A percentile compares a stretch with the other conserved stretches of the same genome.
These are phyloP conservation scores for Saccharomycopsis fermentans DNA, from an alignment of 805 yeast genomes.

Conservation along the genomic window DNA sequence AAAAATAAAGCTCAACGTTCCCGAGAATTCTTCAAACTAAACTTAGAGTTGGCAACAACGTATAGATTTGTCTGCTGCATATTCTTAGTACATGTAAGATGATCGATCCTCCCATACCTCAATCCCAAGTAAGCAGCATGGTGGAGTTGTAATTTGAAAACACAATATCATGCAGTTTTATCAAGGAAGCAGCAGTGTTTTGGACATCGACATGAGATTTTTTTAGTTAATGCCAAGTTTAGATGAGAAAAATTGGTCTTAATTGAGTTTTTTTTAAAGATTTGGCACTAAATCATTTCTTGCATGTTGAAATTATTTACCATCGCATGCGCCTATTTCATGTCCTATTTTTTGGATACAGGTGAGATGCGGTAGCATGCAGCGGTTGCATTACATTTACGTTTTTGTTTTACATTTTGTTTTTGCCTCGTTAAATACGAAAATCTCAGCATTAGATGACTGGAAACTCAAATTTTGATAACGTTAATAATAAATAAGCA, in stretches of 20 bases:
- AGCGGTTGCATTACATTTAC: not conserved
- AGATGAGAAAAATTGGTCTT: not conserved
- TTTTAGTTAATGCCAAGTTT: not conserved
- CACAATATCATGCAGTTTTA: too few relatives aligned
- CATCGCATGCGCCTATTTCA: not conserved
- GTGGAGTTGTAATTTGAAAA: not conserved
- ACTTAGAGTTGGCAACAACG: too few relatives aligned
- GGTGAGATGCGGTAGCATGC: not conserved
- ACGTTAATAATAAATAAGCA: not conserved
- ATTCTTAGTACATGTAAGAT: too few relatives aligned
- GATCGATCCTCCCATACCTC: not conserved
- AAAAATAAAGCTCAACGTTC: too few relatives aligned
- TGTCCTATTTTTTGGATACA: not conserved
- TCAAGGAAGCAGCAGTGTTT: too few relatives aligned
- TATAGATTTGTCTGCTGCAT: too few relatives aligned
- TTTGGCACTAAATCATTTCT: not conserved
- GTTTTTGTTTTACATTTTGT: not conserved
- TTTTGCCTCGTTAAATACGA: not conserved
- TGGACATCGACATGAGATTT: too few relatives aligned
- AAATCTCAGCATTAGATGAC: not conserved
- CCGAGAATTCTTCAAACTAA: too few relatives aligned
- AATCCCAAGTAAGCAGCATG: not conserved
- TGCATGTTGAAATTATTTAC: not conserved
- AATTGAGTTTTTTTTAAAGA: not conserved
- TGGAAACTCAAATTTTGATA: not conserved